phyloP scores from a whole-genome alignment of 202 grass and related monocot genomes.

The Dendrocalamus latiflorus region DNA sequence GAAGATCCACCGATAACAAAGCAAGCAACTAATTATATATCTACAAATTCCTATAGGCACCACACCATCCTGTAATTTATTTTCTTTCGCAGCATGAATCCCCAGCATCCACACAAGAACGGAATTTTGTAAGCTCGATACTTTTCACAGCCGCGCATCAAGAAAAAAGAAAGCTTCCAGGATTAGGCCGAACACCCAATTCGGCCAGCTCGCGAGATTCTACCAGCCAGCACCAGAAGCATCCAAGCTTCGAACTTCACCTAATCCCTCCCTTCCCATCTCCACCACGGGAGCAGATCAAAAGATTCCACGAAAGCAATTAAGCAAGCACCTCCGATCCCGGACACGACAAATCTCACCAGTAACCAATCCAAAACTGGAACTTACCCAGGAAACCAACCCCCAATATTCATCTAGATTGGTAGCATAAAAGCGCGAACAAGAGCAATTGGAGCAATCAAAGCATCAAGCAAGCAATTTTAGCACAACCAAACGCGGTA shows the following conservation, averaged over 20 bases:
- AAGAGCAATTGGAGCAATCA: constrained; percentile 5
- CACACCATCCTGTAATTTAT: background rate
- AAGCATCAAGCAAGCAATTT: background rate
- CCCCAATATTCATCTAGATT: background rate
- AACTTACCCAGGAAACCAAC: background rate
- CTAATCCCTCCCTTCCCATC: background rate
- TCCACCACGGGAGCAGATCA: background rate
- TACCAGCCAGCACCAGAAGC: constrained; percentile 28
- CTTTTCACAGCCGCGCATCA: background rate
- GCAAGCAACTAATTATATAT: background rate
- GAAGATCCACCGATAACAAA: constrained; percentile 10
- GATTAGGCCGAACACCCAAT: background rate
- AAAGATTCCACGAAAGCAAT: background rate
- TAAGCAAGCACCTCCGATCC: background rate
- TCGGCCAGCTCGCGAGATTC: constrained; percentile 30
- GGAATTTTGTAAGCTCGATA: constrained; percentile 1
- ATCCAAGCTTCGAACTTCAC: background rate
- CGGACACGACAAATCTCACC: background rate
- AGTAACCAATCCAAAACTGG: background rate
- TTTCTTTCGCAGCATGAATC: constrained; percentile 21
- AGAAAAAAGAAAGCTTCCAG: constrained; percentile 24
- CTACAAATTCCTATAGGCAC: background rate
- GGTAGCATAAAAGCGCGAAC: background rate
- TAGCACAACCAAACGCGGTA: background rate
- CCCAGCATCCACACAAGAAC: constrained; percentile 22